These are phyloP conservation scores for Podaxis mareebaensis DNA, from an alignment of 768 basidiomycete genomes.

Conservation along the genomic window DNA sequence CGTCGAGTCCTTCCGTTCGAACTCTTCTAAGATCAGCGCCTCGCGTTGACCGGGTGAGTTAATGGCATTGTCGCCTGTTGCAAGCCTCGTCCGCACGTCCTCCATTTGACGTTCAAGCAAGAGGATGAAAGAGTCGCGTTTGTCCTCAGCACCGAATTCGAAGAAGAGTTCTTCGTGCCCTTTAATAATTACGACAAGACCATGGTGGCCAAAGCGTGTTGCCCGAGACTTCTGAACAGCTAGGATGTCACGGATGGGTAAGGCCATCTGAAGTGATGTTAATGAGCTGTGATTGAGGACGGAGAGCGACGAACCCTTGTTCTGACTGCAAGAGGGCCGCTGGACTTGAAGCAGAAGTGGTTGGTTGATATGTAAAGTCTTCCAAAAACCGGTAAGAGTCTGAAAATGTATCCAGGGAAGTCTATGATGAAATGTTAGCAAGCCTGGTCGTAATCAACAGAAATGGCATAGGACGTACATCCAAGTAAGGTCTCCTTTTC, in stretches of 20 bases:
- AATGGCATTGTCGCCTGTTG: slow-evolving; percentile 40
- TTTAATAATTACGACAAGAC: slow-evolving; percentile 86
- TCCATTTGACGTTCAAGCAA: slow-evolving; percentile 85
- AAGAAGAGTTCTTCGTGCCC: slow-evolving; percentile 98
- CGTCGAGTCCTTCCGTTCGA: slow-evolving; percentile 53
- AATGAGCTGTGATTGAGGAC: slow-evolving; percentile 7
- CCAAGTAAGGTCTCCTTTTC: slow-evolving; percentile 87
- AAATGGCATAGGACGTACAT: slow-evolving; percentile 54
- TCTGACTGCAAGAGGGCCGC: slow-evolving; percentile 71
- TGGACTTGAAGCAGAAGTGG: slow-evolving; percentile 94
- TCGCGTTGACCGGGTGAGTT: slow-evolving; percentile 62
- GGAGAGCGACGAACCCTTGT: slow-evolving; percentile 67
- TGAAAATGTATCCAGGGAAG: slow-evolving; percentile 87
- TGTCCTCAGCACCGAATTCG: slow-evolving; percentile 83
- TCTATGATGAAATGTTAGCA: slow-evolving; percentile 45
- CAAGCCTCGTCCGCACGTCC: slow-evolving; percentile 52
- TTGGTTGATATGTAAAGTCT: slow-evolving; percentile 90
- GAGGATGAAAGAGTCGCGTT: slow-evolving; percentile 73
- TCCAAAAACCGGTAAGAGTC: slow-evolving; percentile 87
- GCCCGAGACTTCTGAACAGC: slow-evolving; percentile 83
- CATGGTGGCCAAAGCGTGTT: slow-evolving; percentile 86
- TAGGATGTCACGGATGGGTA: slow-evolving; percentile 88
- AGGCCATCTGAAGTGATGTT: slow-evolving; percentile 71
- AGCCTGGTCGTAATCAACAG: background rate
- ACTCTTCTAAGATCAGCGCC: slow-evolving; percentile 82